Conservation (phyloP, 495 filamentous ascomycete species). For the Talaromyces adpressus region DNA sequence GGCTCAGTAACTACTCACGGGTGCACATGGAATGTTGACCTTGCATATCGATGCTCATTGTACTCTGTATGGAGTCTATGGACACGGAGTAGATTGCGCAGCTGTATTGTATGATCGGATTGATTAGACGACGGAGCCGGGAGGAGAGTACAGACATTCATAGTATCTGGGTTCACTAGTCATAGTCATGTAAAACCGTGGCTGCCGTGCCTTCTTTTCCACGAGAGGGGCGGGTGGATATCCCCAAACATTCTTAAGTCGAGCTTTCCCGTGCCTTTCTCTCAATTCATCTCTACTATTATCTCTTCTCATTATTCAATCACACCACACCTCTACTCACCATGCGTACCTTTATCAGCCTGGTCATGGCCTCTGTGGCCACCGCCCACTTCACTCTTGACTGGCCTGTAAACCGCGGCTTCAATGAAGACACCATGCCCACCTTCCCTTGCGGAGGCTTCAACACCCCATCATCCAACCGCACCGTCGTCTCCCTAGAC, state of each 20-base stretch:
- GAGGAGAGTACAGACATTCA: neutral
- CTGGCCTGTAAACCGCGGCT: slow-evolving; percentile 49
- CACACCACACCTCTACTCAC: neutral
- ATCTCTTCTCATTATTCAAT: neutral
- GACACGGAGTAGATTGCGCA: neutral
- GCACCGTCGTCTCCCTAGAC: slow-evolving; percentile 42
- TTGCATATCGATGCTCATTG: neutral
- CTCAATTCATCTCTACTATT: neutral
- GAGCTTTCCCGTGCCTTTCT: neutral
- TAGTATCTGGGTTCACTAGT: neutral
- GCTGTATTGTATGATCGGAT: neutral
- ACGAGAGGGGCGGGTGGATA: neutral
- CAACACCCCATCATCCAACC: slow-evolving; percentile 37
- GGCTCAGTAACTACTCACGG: neutral
- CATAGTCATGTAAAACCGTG: neutral
- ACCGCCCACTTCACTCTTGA: slow-evolving; percentile 55
- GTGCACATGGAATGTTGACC: neutral
- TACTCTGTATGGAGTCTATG: neutral
- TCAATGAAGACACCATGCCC: slow-evolving; percentile 40
- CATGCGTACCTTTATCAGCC: slow-evolving; percentile 18
- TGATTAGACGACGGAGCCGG: neutral
- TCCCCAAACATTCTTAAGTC: neutral
- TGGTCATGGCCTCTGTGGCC: slow-evolving; percentile 31
- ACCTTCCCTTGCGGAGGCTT: slow-evolving; percentile 54
- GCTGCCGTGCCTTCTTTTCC: neutral